Percentiles rank a stretch among this genome's conserved stretches.
Evolutionary conservation across 2,329 filamentous ascomycete genomes (phyloP).

Genomic region (Chaetomium strumarium): DNA sequence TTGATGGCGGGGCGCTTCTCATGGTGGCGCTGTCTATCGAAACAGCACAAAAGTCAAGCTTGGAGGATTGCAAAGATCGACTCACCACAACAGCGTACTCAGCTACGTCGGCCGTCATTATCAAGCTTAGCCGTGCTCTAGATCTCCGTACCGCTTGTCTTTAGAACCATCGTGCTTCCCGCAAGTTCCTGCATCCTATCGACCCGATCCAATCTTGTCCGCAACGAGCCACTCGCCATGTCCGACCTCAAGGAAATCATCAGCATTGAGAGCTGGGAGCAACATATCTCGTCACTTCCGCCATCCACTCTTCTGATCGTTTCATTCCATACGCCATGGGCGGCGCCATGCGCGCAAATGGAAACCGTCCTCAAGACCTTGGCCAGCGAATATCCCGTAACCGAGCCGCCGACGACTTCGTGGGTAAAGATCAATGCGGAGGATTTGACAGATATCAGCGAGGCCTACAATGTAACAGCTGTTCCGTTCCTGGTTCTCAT

Average conservation of each 20-base stretch:
- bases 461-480: constrained; percentile 88
- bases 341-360: constrained; percentile 94
- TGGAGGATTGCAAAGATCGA: too few species aligned
- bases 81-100: not conserved
- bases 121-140: not conserved
- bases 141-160: too few species aligned
- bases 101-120: not conserved
- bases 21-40: not conserved
- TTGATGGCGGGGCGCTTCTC: constrained; percentile 17
- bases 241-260: constrained; percentile 73
- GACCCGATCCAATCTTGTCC: not conserved
- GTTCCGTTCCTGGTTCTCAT: constrained; percentile 88
- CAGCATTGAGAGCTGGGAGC: constrained; percentile 66
- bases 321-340: constrained; percentile 97
- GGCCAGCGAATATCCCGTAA: constrained; percentile 74
- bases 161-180: not conserved
- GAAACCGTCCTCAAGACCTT: constrained; percentile 77
- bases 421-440: constrained; percentile 94
- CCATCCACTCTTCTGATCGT: constrained; percentile 70
- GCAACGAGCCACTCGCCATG: constrained; percentile 42
- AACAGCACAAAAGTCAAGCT: too few species aligned
- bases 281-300: constrained; percentile 60
- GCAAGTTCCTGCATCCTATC: not conserved
- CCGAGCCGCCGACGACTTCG: constrained; percentile 59
- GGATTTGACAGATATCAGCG: constrained; percentile 84